Evolutionary conservation across 169 alveolate species (phyloP).

Genomic region (Eimeria acervulina): DNA sequence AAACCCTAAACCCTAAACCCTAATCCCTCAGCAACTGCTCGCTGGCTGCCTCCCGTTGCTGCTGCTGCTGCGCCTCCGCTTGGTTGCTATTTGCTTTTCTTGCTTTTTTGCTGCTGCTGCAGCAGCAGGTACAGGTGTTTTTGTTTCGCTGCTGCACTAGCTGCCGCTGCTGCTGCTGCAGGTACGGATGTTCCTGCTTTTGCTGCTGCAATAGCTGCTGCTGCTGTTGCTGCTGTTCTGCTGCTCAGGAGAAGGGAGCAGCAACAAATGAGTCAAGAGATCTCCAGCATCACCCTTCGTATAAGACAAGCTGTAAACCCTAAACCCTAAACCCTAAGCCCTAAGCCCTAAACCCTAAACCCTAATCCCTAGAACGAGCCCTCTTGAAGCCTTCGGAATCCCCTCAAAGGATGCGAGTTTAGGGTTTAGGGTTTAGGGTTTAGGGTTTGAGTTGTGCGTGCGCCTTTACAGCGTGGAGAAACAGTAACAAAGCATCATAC

Average conservation of each 20-base stretch:
- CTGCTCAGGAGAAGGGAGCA: too few species aligned
- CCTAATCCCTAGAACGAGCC: neutral
- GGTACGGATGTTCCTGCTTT: too few species aligned
- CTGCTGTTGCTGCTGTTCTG: too few species aligned
- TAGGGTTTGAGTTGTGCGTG: neutral
- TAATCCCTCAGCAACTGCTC: neutral
- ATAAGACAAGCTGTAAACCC: too few species aligned
- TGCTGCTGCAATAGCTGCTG: too few species aligned
- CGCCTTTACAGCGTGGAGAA: constrained; percentile 12
- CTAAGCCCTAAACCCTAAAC: constrained; percentile 21
- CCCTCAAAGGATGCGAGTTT: neutral
- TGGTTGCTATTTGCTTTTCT: neutral
- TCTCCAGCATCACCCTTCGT: too few species aligned
- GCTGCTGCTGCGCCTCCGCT: neutral
- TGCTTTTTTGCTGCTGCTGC: neutral
- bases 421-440: constrained; percentile 40
- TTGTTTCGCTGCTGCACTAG: too few species aligned
- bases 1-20: constrained; percentile 6
- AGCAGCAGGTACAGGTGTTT: too few species aligned
- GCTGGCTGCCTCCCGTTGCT: neutral
- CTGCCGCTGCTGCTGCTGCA: too few species aligned
- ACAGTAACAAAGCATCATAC: neutral
- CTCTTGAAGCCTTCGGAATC: neutral
- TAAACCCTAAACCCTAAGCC: neutral
- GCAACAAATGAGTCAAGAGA: too few species aligned